Percentiles rank a stretch among this genome's conserved stretches.
These are phyloP conservation scores for Hymenoscyphus scutula DNA, from an alignment of 2,329 filamentous ascomycete genomes.

Conservation along the genomic window DNA sequence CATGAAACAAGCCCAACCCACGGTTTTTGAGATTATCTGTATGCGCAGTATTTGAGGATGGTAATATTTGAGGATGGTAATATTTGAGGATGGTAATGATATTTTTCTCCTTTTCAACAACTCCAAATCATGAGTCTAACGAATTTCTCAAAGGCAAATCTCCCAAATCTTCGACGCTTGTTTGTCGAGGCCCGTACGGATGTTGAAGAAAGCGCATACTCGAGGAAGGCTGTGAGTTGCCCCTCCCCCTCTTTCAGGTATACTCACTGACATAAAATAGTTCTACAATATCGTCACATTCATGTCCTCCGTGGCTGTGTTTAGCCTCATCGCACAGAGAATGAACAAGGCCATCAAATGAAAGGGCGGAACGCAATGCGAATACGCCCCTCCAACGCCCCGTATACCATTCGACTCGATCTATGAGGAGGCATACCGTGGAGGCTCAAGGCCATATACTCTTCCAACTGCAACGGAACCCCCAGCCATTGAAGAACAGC, in stretches of 20 bases:
- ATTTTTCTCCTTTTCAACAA: not conserved
- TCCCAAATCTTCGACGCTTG: conserved; percentile 91
- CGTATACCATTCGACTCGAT: not conserved
- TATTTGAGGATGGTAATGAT: conserved; percentile 1
- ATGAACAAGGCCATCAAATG: conserved; percentile 45
- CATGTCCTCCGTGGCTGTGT: conserved; percentile 92
- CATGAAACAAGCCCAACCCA: conserved; percentile 10
- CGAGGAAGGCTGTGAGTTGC: conserved; percentile 76
- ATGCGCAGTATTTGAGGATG: not conserved
- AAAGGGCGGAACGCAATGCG: not conserved
- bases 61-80: too few relatives aligned
- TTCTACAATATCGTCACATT: conserved; percentile 98
- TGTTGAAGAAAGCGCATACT: conserved; percentile 91
- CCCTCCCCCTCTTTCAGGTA: conserved; percentile 8
- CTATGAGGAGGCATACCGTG: too few relatives aligned
- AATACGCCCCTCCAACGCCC: not conserved
- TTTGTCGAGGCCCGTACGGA: conserved; percentile 94
- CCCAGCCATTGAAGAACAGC: not conserved
- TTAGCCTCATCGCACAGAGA: conserved; percentile 88
- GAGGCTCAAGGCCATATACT: not conserved
- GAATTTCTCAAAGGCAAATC: conserved; percentile 53
- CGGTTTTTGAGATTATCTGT: not conserved
- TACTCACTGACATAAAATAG: conserved; percentile 45
- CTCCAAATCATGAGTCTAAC: conserved; percentile 25
- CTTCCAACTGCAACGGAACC: not conserved